Evolutionary conservation across 352 stramenopile species (phyloP), one percentile per base, ranked within the genome.

Genomic region (Phytophthora ohioensis): DNA sequence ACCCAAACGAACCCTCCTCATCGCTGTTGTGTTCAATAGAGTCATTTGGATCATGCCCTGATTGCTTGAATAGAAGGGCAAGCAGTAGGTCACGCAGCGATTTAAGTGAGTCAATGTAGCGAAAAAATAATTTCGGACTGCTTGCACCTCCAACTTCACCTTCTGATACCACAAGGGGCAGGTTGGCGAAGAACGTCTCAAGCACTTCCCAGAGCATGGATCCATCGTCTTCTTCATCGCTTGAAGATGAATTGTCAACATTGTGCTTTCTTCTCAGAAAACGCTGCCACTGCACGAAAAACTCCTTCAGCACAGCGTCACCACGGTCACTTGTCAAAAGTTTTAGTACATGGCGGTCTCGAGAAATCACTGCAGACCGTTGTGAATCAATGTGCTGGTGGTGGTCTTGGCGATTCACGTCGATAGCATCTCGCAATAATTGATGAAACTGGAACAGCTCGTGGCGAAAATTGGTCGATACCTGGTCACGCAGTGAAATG

Each of bases 381-480:
- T 69, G 36, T 5, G 36, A 30, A 42, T 59, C 55, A 15, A 31
- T 2, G n/a, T 68, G 32, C 12, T 70, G 43, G 4, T 68, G 27
- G 3, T 75, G 59, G 1, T 67, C 15, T 10, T 58, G 31, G 3
- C 46, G 30, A 30, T 47, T 61, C 27, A 52, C 51, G 3, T 74
- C 58, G 2, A 82, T 71, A 2, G 71, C 69, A 51, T 93, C 84
- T 0, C 75, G 73, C 10, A 93, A 63, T 9, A 90, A 55, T 64
- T 93, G 86, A 51, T 92, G 84, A 57, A 93, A 89, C 38, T 82
- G 78, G 56, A 93, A 87, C 3, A 93, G 75, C 42, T 92, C 82
- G 49, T 91, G 78, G 5, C 73, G 80, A 42, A 89, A 88, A 41
- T 78, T 81, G 30, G 56, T 61, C 30, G 76, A 62, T 45, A 84